These are phyloP conservation scores for Acmispon strigosus DNA, from an alignment of 306 rosid genomes.

Conservation along the genomic window DNA sequence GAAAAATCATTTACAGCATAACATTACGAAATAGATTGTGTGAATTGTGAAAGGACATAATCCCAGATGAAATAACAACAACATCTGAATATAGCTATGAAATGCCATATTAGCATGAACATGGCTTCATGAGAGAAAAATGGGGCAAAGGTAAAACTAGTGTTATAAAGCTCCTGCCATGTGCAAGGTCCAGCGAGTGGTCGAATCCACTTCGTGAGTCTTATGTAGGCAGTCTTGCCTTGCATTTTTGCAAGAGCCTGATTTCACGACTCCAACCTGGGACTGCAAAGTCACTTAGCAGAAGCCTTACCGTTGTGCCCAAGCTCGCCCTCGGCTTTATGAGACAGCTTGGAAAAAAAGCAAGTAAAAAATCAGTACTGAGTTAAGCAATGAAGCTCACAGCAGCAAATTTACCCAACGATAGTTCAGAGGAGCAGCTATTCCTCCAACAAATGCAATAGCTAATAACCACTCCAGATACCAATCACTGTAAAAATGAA, in stretches of 20 bases:
- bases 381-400: neutral
- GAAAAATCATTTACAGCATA: conserved; percentile 1
- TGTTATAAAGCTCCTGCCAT: no score
- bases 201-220: no score
- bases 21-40: neutral
- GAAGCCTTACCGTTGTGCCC: no score
- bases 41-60: neutral
- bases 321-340: no score
- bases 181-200: no score
- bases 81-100: neutral
- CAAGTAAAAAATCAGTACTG: neutral
- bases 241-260: no score
- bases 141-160: no score
- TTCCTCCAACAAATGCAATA: conserved; percentile 75
- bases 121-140: neutral
- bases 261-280: no score
- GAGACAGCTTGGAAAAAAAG: neutral
- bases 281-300: no score
- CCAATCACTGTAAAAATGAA: conserved; percentile 47
- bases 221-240: no score
- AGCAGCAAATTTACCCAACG: conserved; percentile 61
- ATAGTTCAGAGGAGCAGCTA: conserved; percentile 81
- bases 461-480: conserved; percentile 90
- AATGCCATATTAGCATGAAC: neutral
- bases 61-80: neutral